phyloP scores from a whole-genome alignment of 441 rosid species.

The Hura crepitans region DNA sequence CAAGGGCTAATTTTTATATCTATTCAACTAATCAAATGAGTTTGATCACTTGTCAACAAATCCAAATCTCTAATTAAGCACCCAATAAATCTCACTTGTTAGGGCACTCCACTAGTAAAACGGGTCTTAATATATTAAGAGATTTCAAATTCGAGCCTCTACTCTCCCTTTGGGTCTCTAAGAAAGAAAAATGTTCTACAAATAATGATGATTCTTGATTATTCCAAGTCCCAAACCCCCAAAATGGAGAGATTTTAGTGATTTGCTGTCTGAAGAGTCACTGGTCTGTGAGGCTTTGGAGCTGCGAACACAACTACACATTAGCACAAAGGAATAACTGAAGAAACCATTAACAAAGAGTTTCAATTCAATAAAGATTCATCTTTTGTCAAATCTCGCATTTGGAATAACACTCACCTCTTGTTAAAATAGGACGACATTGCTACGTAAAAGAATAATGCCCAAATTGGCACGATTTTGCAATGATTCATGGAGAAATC shows the following conservation, averaged over 20 bases:
- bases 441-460: not conserved
- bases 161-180: no score
- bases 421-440: not conserved
- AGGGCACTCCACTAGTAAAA: no score
- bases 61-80: no score
- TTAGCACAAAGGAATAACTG: not conserved
- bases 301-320: conserved; percentile 36
- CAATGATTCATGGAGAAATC: no score
- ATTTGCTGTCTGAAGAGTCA: conserved; percentile 31
- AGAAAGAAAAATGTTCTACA: no score
- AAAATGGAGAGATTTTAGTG: not conserved
- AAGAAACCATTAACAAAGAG: not conserved
- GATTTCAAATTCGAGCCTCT: no score
- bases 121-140: no score
- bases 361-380: not conserved
- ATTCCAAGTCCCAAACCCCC: not conserved
- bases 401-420: not conserved
- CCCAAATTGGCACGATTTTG: no score
- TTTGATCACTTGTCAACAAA: no score
- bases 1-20: no score
- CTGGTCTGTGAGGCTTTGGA: conserved; percentile 65
- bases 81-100: no score
- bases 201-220: not conserved
- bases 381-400: not conserved
- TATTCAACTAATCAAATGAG: no score